These are phyloP conservation scores for Trichoderma gamsii DNA, from an alignment of 495 filamentous ascomycete genomes.

Conservation along the genomic window DNA sequence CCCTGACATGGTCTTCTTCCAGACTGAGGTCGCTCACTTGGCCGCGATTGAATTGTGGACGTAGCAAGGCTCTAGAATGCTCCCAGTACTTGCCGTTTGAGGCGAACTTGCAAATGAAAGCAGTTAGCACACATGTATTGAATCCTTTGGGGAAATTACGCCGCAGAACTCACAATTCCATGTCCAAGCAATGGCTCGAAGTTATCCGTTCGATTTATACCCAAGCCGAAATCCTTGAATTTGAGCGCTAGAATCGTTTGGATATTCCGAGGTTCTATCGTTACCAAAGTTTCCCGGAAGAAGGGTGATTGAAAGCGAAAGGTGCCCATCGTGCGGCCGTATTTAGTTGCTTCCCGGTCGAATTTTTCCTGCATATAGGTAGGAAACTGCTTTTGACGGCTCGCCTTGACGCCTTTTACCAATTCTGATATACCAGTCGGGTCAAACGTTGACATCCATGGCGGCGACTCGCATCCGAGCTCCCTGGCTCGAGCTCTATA, in stretches of 20 bases:
- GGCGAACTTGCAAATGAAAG: conserved; percentile 41
- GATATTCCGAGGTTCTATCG: conserved; percentile 57
- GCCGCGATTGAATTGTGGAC: conserved; percentile 56
- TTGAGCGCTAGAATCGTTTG: conserved; percentile 55
- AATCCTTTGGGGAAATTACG: background rate
- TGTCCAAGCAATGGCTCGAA: conserved; percentile 56
- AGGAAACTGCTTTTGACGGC: background rate
- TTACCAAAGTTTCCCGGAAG: conserved; percentile 36
- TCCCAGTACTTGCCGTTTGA: conserved; percentile 61
- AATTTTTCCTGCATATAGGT: background rate
- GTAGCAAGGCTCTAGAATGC: conserved; percentile 54
- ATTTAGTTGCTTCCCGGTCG: background rate
- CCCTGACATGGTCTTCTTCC: conserved; percentile 55
- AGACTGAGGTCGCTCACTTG: conserved; percentile 55
- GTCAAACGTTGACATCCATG: conserved; percentile 1
- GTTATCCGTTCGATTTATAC: conserved; percentile 36
- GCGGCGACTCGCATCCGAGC: background rate
- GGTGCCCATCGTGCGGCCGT: background rate
- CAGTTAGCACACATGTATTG: background rate
- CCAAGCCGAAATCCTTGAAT: conserved; percentile 57
- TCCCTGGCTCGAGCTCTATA: background rate
- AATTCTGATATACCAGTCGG: background rate
- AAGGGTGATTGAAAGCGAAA: background rate
- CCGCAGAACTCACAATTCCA: conserved; percentile 41
- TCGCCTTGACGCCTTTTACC: background rate